Percentiles rank a stretch among this genome's conserved stretches.
Evolutionary conservation across 2,329 filamentous ascomycete species (phyloP).

Genomic region (Diaporthe destruens): DNA sequence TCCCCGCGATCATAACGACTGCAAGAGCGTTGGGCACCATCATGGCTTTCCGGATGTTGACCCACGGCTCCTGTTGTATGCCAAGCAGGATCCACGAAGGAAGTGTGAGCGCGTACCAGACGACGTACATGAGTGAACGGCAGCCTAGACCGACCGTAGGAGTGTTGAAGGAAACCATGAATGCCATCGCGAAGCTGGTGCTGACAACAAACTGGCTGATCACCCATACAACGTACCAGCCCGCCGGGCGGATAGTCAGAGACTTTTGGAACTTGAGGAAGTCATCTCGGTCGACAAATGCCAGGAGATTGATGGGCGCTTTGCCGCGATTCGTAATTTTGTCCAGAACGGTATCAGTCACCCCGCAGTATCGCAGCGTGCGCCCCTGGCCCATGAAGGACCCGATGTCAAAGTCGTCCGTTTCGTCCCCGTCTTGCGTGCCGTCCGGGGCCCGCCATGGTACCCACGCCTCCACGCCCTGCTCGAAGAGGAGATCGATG

Average conservation of each 20-base stretch:
- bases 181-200: conserved; percentile 19
- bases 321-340: conserved; percentile 3
- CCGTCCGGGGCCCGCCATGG: conserved; percentile 6
- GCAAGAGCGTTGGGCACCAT: conserved; percentile 16
- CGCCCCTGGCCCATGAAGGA: conserved; percentile 3
- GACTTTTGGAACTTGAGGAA: neutral
- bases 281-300: neutral
- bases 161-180: conserved; percentile 22
- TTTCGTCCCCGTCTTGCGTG: conserved; percentile 3
- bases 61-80: conserved; percentile 7
- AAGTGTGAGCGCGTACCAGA: conserved; percentile 8
- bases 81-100: conserved; percentile 12
- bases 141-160: conserved; percentile 7
- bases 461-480: neutral
- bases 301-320: conserved; percentile 1
- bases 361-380: conserved; percentile 9
- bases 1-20: conserved; percentile 6
- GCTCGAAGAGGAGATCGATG: conserved; percentile 7
- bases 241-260: conserved; percentile 4
- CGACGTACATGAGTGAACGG: conserved; percentile 2
- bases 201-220: conserved; percentile 4
- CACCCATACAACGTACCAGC: conserved; percentile 6
- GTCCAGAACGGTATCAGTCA: conserved; percentile 5
- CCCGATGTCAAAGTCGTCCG: neutral
- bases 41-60: conserved; percentile 8